Evolutionary conservation across 192 early-diverging fungal genomes (phyloP), one percentile per base, ranked within the genome.

Genomic region (Endogone sp.): DNA sequence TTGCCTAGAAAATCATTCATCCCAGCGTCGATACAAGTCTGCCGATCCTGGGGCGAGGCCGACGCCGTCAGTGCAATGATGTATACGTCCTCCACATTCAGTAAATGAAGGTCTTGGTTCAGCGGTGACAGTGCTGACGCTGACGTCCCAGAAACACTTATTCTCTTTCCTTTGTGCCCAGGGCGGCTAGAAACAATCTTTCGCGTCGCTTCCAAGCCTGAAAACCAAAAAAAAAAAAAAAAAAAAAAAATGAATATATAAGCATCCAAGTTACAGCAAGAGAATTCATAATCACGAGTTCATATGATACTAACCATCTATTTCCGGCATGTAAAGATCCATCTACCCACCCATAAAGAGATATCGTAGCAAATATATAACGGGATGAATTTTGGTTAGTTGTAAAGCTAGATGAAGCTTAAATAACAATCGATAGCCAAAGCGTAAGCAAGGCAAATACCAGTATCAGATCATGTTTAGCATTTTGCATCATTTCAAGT

Each of bases 1-100:
- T 85, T 85, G 23, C 74, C 76, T 56, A 85, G 82, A 31, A 80
- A 85, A 29, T 83, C 84, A 29, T 85, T 81, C 84, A 85, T 83
- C 2, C 84, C 84, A 1, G 84, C 84, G 22, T 81, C 79, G 61
- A 83, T 81, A 58, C 84, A 85, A 2, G 77, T 81, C 27, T 83
- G 75, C 37, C 82, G 79, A 60, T 83, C 82, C 26, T 79, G 76
- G 22, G 65, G 76, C 71, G 80, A 80, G 0, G 81, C 84, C 3
- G 79, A 83, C 10, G 84, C 84, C 6, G 84, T 85, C 2, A 85
- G 67, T 2, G 84, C 84, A 72, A 85, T 83, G 30, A 85, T 82
- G 65, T 82, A 81, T 2, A 83, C 64, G 60, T 85, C 79, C 54
- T 67, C 29, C 20, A 67, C 69, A 29, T 78, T 78, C 6, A 66